These are phyloP conservation scores for Scedosporium aurantiacum DNA, from an alignment of 2,329 filamentous ascomycete species.

Conservation along the genomic window DNA sequence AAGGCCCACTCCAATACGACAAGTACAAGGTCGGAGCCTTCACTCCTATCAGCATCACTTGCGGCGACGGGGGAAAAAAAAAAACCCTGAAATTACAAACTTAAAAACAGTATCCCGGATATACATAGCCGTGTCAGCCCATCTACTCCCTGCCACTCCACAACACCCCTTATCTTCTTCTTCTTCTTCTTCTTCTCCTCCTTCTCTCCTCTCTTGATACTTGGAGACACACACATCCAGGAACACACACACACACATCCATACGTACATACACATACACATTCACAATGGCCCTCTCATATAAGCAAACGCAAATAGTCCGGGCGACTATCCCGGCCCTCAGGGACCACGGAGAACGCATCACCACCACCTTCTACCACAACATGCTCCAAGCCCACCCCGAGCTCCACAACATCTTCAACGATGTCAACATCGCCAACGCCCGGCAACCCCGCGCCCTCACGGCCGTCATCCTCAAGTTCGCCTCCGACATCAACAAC, in stretches of 20 bases:
- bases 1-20: neutral
- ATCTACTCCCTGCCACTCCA: too few species aligned
- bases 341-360: constrained; percentile 53
- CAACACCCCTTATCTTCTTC: too few species aligned
- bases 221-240: too few species aligned
- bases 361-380: constrained; percentile 62
- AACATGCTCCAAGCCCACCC: constrained; percentile 56
- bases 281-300: constrained; percentile 29
- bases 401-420: constrained; percentile 60
- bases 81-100: too few species aligned
- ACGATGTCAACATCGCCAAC: constrained; percentile 29
- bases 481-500: constrained; percentile 59
- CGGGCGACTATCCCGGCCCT: constrained; percentile 61
- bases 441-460: constrained; percentile 23
- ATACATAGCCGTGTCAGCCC: too few species aligned
- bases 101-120: too few species aligned
- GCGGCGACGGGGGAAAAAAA: neutral
- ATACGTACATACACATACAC: neutral
- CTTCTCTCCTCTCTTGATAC: too few species aligned
- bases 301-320: constrained; percentile 51
- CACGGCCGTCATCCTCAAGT: constrained; percentile 47
- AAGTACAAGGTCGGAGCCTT: neutral
- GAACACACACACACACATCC: too few species aligned
- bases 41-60: neutral
- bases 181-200: too few species aligned